These are phyloP conservation scores for Fusarium graminum DNA, from an alignment of 2,329 filamentous ascomycete genomes.

Conservation along the genomic window DNA sequence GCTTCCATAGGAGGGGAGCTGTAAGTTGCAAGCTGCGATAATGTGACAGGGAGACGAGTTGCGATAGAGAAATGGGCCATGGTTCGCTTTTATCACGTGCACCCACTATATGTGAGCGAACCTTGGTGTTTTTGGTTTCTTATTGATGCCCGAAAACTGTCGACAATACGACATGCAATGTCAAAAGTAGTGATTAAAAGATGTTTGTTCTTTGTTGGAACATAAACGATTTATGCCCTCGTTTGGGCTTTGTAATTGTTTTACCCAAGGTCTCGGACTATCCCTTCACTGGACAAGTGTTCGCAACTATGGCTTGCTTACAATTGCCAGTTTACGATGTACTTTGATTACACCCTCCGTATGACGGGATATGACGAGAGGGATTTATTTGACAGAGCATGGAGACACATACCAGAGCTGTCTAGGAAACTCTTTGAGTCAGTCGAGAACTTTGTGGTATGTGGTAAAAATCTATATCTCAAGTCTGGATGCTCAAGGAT, in stretches of 20 bases:
- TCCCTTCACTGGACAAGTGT: constrained; percentile 26
- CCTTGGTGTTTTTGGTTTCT: constrained; percentile 18
- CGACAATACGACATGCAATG: constrained; percentile 11
- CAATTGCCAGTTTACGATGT: constrained; percentile 11
- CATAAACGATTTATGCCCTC: background rate
- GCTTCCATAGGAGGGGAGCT: constrained; percentile 74
- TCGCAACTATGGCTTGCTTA: constrained; percentile 29
- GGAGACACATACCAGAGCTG: background rate
- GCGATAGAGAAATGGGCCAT: constrained; percentile 38
- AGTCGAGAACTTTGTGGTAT: background rate
- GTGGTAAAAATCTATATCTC: background rate
- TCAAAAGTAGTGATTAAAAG: background rate
- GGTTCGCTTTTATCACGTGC: constrained; percentile 29
- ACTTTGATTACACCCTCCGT: background rate
- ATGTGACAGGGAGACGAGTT: constrained; percentile 32
- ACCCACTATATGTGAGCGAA: constrained; percentile 10
- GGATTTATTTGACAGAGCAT: background rate
- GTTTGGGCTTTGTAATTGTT: background rate
- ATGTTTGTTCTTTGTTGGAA: background rate
- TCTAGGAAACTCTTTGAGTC: too few relatives aligned
- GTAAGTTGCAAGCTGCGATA: constrained; percentile 25
- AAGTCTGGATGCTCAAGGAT: background rate
- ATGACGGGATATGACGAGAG: background rate
- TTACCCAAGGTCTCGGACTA: constrained; percentile 4
- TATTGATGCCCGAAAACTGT: constrained; percentile 14